Evolutionary conservation across 2,329 filamentous ascomycete species (phyloP), one percentile per base, ranked within the genome.

Genomic region (Zopfia rhizophila): DNA sequence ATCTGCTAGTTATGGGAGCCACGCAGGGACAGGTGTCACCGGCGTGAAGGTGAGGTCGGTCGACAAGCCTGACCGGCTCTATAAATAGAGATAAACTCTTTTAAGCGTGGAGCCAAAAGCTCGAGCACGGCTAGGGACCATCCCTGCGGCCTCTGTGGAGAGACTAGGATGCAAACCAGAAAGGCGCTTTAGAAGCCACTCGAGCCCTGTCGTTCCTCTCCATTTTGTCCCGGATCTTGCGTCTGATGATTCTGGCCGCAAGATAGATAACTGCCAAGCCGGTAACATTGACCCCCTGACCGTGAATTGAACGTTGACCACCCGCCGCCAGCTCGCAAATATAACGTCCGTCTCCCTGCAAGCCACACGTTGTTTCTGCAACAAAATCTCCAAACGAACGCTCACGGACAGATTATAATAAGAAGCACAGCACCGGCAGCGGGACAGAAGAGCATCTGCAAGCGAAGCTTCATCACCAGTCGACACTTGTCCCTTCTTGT

Each of bases 1-100:
- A 21, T 31, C 39, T 29, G 49, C 56, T 66, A 61, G 53, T 55
- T 49, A 51, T 39, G 46, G 42, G 45, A 51, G 46, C 52, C 58
- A 56, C 55, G 51, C 51, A 51, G 49, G 48, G 51, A 48, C 54
- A 53, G 52, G 55, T 53, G 55, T 47, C 45, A 48, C 55, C 41
- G 45, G 50, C 29, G 39, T 40, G 23, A 50, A 53, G 39, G 48
- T 59, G 52, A 61, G 52, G 56, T 60, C 57, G 46, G 56, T 41
- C 33, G 45, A 37, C 50, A 27, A 40, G 43, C 38, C 23, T 12
- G 32, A 10, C 13, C 16, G 14, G 19, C n/a, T 40, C 62, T 68
- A 68, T 64, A 63, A 57, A 60, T 68, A 68, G 65, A 56, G 48
- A 65, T 65, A 60, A 55, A 55, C 57, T 65, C 60, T 53, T 56